Base-by-base conservation (phyloP, 2,329 filamentous ascomycete genomes). In the Pestalotiopsis sp. region DNA sequence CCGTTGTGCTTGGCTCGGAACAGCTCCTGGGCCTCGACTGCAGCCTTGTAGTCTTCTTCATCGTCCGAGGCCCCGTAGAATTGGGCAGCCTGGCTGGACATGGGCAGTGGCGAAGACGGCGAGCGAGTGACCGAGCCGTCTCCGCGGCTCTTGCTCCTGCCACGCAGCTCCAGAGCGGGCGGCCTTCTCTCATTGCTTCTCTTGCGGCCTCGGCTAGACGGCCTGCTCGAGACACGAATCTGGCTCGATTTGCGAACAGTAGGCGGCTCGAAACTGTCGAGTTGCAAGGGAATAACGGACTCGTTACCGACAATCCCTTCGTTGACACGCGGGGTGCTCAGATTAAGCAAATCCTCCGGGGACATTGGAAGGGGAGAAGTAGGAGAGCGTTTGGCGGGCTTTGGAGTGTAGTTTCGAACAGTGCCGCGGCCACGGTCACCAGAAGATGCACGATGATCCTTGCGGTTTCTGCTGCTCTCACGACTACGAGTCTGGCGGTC, bases 301-400 rank as follows among this genome's bases (percentile, higher is more conserved):
- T 74, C 73, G 45, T 77, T 71, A 59, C 72, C 72, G 20, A 71
- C 59, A 25, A 74, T 73, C 13, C 70, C 65, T 25, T 78, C 74
- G 27, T 74, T 71, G 56, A 80, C 75, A 36, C 76, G 81, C 0
- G 85, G 83, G 0, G 83, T 87, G 71, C 86, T 87, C 64, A 92
- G 80, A 73, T 88, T 91, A 75, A 90, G 89, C 69, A 93, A 78
- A 75, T 98, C 94, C 74, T 97, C 93, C 0, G 94, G 94, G 3
- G 95, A 97, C 95, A 98, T 98, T 3, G 95, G 94, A 2, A 97
- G 87, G 0, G 95, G 95, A 0, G 95, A 98, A 2, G 94, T 97
- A 0, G 95, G 95, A 1, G 95, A 98, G 25, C 93, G 87, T 80
- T 97, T 97, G 13, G 90, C 89, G 20, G 92, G 89, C 76, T 90